Conservation (phyloP, 148 eudicot species). For the Spergularia marina region DNA sequence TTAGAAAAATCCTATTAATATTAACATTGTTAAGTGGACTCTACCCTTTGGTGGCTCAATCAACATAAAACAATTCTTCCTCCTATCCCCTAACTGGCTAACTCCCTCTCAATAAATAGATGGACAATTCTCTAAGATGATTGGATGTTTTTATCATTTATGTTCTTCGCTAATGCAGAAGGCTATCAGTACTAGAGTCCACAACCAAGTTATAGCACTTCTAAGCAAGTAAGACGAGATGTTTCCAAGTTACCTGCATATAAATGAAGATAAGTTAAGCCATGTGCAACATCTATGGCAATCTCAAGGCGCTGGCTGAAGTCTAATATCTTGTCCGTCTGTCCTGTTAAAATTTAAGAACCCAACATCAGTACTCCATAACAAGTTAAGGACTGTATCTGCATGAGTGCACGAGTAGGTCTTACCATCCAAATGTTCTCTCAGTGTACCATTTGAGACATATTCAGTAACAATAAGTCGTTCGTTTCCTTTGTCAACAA, state of each 20-base stretch:
- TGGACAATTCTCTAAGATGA: background rate
- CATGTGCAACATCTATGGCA: conserved; percentile 89
- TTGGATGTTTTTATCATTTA: background rate
- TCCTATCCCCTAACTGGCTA: too few relatives aligned
- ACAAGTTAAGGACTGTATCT: background rate
- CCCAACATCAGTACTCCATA: conserved; percentile 22
- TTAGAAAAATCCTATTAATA: too few relatives aligned
- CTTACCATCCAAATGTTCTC: conserved; percentile 99
- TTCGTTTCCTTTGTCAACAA: conserved; percentile 78
- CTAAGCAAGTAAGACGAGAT: conserved; percentile 4
- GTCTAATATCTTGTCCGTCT: conserved; percentile 62
- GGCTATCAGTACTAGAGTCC: too few relatives aligned
- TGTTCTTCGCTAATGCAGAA: background rate
- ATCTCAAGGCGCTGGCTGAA: conserved; percentile 91
- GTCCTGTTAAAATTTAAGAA: conserved; percentile 49
- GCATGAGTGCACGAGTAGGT: background rate
- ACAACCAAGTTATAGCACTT: too few relatives aligned
- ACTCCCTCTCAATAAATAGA: too few relatives aligned
- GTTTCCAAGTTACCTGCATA: conserved; percentile 61
- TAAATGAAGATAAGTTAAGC: conserved; percentile 83
- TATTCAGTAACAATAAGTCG: conserved; percentile 85
- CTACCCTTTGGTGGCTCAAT: too few relatives aligned
- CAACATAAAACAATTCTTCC: too few relatives aligned
- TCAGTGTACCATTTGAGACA: conserved; percentile 86
- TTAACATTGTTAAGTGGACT: too few relatives aligned